Evolutionary conservation across 179 eudicot species (phyloP).

Genomic region (Beta corolliflora): DNA sequence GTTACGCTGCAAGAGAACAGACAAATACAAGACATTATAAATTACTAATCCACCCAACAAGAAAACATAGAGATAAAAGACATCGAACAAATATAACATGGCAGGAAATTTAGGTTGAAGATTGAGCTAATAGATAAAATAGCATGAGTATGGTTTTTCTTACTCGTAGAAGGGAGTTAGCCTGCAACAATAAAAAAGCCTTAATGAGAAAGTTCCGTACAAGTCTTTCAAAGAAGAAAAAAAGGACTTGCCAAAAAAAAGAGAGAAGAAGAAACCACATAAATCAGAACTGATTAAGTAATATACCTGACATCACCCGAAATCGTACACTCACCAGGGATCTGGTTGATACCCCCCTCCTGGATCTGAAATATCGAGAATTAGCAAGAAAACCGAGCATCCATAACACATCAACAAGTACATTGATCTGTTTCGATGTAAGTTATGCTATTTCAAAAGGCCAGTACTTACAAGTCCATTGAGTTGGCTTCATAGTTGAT

Average conservation of each 20-base stretch:
- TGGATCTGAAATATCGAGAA: slow-evolving; percentile 59
- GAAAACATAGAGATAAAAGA: background rate
- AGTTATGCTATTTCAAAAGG: background rate
- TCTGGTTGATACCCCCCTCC: slow-evolving; percentile 96
- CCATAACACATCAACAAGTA: slow-evolving; percentile 2
- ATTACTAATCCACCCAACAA: background rate
- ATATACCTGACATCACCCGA: slow-evolving; percentile 92
- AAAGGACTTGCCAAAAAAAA: background rate
- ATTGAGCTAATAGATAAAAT: background rate
- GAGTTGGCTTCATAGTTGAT: slow-evolving; percentile 98
- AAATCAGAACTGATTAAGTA: slow-evolving; percentile 8
- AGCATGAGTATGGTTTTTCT: slow-evolving; percentile 17
- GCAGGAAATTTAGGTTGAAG: background rate
- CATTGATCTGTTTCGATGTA: background rate
- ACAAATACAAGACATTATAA: slow-evolving; percentile 13
- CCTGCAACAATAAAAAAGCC: slow-evolving; percentile 52
- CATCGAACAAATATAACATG: no score
- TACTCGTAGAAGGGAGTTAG: slow-evolving; percentile 97
- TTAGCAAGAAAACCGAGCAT: slow-evolving; percentile 11
- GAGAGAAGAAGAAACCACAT: background rate
- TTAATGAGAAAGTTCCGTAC: slow-evolving; percentile 15
- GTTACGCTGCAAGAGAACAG: slow-evolving; percentile 53
- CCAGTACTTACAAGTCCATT: slow-evolving; percentile 85
- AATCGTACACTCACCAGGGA: slow-evolving; percentile 79
- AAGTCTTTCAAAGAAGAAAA: background rate